Evolutionary conservation across 257 asterid species (phyloP).

Genomic region (Agastache rugosa): DNA sequence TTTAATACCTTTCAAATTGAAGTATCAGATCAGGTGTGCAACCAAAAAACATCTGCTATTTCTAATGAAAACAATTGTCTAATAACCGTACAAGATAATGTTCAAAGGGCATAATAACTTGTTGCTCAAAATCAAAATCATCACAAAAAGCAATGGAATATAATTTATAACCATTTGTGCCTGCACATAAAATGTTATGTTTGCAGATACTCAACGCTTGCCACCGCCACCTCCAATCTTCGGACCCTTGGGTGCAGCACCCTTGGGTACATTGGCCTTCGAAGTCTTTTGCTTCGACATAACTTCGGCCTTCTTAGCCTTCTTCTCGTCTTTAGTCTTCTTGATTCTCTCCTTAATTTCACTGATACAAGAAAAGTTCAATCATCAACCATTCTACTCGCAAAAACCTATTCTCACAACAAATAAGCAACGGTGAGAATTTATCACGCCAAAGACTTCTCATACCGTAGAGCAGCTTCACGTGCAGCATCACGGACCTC

Average conservation of each 20-base stretch:
- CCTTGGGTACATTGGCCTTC: slow-evolving; percentile 59
- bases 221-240: slow-evolving; percentile 92
- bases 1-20: no score
- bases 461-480: slow-evolving; percentile 87
- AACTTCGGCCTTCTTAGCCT: slow-evolving; percentile 80
- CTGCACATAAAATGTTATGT: no score
- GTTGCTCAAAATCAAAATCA: no score
- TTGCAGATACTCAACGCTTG: slow-evolving; percentile 47
- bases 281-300: slow-evolving; percentile 66
- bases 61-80: no score
- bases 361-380: slow-evolving; percentile 37
- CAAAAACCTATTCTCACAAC: background rate
- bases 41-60: no score
- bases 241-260: slow-evolving; percentile 70
- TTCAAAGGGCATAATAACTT: no score
- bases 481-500: slow-evolving; percentile 95
- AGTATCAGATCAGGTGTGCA: no score
- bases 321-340: slow-evolving; percentile 90
- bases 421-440: background rate
- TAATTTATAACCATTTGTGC: no score
- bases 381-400: background rate
- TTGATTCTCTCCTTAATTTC: slow-evolving; percentile 90
- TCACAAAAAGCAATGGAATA: no score
- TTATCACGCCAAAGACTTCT: background rate
- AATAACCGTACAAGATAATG: no score